Evolutionary conservation across 2,329 filamentous ascomycete species (phyloP).

Genomic region (Aspergillus terreus): DNA sequence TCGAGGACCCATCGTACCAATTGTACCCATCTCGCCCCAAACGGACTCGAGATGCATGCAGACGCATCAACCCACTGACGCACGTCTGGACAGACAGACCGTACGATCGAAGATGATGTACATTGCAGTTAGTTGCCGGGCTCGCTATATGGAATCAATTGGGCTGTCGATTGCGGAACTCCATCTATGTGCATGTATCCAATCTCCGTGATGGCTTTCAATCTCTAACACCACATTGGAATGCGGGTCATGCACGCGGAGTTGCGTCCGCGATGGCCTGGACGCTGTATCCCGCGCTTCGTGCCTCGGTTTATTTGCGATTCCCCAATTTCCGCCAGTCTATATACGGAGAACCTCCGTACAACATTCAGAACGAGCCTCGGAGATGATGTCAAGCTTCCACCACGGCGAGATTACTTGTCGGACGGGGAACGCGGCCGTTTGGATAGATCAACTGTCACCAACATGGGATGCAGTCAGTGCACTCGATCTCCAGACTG

Average conservation of each 20-base stretch:
- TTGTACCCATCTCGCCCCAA: not conserved
- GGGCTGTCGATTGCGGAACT: not conserved
- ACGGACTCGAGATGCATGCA: not conserved
- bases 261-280: slow-evolving; percentile 1
- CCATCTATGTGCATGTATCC: not conserved
- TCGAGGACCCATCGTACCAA: not conserved
- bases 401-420: slow-evolving; percentile 1
- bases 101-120: not conserved
- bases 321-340: not conserved
- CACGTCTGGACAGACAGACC: not conserved
- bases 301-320: not conserved
- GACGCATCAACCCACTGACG: not conserved
- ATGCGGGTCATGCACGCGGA: slow-evolving; percentile 3
- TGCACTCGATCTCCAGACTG: not conserved
- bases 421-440: not conserved
- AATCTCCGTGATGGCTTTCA: not conserved
- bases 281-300: not conserved
- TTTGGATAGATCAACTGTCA: slow-evolving; percentile 3
- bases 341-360: not conserved
- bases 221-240: slow-evolving; percentile 1
- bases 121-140: not conserved
- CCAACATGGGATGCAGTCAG: not conserved
- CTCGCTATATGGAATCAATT: not conserved
- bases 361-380: not conserved
- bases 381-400: not conserved